Conservation (phyloP, 805 yeast genomes). For the Wickerhamiella sergipiensis region DNA sequence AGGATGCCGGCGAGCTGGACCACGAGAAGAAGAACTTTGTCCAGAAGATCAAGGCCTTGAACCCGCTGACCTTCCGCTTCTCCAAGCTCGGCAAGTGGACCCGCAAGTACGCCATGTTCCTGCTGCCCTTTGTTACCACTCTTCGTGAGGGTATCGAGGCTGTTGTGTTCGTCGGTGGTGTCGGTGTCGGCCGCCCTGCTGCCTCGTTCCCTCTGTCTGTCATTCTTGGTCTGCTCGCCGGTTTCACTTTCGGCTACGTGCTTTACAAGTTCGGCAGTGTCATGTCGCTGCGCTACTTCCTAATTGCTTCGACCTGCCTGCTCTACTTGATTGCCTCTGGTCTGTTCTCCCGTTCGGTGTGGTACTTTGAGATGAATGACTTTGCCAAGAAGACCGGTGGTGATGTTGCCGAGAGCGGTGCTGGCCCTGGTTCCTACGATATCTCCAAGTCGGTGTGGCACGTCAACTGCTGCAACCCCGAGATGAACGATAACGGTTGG, state of each 20-base stretch:
- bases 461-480: constrained; percentile 95
- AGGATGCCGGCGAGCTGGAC: constrained; percentile 21
- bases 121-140: constrained; percentile 80
- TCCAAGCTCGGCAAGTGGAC: constrained; percentile 26
- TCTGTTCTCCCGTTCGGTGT: constrained; percentile 81
- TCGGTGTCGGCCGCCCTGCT: constrained; percentile 56
- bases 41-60: constrained; percentile 11
- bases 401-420: constrained; percentile 85
- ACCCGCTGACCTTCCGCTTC: constrained; percentile 15
- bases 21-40: constrained; percentile 7
- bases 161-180: constrained; percentile 92
- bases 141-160: constrained; percentile 97
- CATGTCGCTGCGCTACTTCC: constrained; percentile 73
- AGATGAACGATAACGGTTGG: constrained; percentile 69
- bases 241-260: constrained; percentile 52
- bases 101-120: constrained; percentile 74
- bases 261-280: constrained; percentile 74
- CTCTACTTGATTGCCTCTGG: constrained; percentile 86
- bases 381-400: constrained; percentile 70
- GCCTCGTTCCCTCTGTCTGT: constrained; percentile 89
- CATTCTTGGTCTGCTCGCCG: constrained; percentile 70
- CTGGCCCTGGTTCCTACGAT: constrained; percentile 92
- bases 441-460: constrained; percentile 77
- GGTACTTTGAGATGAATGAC: constrained; percentile 67
- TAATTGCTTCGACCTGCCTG: constrained; percentile 77